A percentile compares a stretch with the other conserved stretches of the same genome.
These are phyloP conservation scores for Aspergillus sp. DNA, from an alignment of 2,329 filamentous ascomycete genomes.

Conservation along the genomic window DNA sequence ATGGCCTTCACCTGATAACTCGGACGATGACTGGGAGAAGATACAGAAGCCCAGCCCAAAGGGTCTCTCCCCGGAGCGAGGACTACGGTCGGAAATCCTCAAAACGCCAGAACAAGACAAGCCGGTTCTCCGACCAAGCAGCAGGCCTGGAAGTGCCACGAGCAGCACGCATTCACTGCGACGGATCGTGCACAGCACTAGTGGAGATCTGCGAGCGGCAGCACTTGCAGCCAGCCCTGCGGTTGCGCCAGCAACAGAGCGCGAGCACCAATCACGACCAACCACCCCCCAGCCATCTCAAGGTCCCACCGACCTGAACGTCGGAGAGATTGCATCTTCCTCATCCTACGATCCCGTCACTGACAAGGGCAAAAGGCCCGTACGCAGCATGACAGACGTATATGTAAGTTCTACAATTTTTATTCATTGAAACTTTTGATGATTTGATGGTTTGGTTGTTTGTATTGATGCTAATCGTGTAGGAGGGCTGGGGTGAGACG, in stretches of 20 bases:
- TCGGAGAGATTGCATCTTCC: conserved; percentile 47
- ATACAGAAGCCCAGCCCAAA: conserved; percentile 29
- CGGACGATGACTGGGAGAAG: conserved; percentile 18
- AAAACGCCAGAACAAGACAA: conserved; percentile 33
- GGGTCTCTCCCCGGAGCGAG: conserved; percentile 12
- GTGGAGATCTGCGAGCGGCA: conserved; percentile 54
- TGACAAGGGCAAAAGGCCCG: conserved; percentile 82
- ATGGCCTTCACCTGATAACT: conserved; percentile 31
- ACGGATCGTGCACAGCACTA: conserved; percentile 65
- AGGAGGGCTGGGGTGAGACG: conserved; percentile 94
- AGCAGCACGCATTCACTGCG: conserved; percentile 53
- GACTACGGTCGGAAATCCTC: conserved; percentile 37
- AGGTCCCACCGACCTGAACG: conserved; percentile 28
- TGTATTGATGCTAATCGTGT: conserved; percentile 26
- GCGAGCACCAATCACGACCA: conserved; percentile 18
- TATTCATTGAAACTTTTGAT: conserved; percentile 11
- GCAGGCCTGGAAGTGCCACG: conserved; percentile 48
- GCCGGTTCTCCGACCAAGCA: conserved; percentile 42
- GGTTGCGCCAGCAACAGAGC: conserved; percentile 60
- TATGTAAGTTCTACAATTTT: conserved; percentile 67
- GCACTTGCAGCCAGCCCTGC: conserved; percentile 66
- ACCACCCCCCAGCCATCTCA: conserved; percentile 28
- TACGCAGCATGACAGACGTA: conserved; percentile 87
- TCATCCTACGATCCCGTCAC: conserved; percentile 71
- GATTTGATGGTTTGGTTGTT: conserved; percentile 5